phyloP scores from a whole-genome alignment of 352 stramenopile species.

The Phytophthora meadii region DNA sequence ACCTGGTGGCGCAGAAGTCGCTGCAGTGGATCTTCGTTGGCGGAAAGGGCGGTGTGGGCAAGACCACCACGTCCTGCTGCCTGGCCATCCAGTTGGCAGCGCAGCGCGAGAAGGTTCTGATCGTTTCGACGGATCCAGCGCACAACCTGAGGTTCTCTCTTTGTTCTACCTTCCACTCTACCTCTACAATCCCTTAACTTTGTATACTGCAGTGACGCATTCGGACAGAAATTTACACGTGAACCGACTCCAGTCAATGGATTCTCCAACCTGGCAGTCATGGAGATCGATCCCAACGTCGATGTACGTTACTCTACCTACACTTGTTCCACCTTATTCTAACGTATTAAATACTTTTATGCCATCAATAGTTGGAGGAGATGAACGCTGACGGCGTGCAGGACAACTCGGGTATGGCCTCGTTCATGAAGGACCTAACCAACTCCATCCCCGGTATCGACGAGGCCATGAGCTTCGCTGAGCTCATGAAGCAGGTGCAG shows the following conservation, averaged over 20 bases:
- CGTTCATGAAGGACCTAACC: constrained; percentile 97
- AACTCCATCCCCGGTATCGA: constrained; percentile 99
- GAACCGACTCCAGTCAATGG: constrained; percentile 98
- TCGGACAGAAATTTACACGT: constrained; percentile 99
- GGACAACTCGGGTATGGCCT: constrained; percentile 91
- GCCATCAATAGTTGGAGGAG: constrained; percentile 68
- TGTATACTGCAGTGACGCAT: constrained; percentile 92
- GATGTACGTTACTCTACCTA: constrained; percentile 54
- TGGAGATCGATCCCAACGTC: constrained; percentile 98
- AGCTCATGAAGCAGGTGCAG: constrained; percentile 99
- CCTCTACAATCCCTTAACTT: background rate
- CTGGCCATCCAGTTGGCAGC: constrained; percentile 93
- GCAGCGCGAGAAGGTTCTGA: constrained; percentile 95
- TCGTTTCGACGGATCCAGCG: constrained; percentile 99
- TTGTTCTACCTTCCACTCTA: background rate
- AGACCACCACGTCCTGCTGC: constrained; percentile 99
- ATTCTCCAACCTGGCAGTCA: constrained; percentile 98
- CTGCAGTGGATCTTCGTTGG: constrained; percentile 97
- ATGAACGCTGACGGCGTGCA: constrained; percentile 83
- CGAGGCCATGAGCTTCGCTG: constrained; percentile 99
- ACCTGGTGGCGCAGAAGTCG: constrained; percentile 89
- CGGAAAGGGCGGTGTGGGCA: constrained; percentile 95
- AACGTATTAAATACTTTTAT: constrained; percentile 10
- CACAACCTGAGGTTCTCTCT: constrained; percentile 94
- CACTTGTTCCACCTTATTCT: constrained; percentile 1